Percentiles rank a stretch among this genome's conserved stretches.
These are phyloP conservation scores for Cladosporium colombiae DNA, from an alignment of 2,329 filamentous ascomycete species.

Conservation along the genomic window DNA sequence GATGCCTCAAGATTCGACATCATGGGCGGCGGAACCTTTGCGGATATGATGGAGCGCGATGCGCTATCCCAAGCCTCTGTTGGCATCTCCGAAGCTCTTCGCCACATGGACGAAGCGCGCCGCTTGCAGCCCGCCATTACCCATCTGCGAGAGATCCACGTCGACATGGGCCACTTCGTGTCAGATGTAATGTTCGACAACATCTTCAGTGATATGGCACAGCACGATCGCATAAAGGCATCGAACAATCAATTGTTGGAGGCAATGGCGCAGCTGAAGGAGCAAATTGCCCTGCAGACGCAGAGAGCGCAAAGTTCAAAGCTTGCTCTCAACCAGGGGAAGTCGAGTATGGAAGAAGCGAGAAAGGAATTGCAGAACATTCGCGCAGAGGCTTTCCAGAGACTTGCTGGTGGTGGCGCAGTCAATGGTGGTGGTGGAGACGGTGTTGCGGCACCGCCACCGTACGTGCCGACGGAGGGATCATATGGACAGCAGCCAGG, in stretches of 20 bases:
- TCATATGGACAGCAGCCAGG: background rate
- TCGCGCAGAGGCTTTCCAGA: conserved; percentile 35
- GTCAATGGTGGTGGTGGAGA: background rate
- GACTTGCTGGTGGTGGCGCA: conserved; percentile 21
- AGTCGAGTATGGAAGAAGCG: conserved; percentile 26
- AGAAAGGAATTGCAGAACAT: conserved; percentile 34
- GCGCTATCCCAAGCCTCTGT: conserved; percentile 41
- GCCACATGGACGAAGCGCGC: conserved; percentile 30
- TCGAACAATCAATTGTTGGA: conserved; percentile 28
- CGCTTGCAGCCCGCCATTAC: conserved; percentile 29
- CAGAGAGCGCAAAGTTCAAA: conserved; percentile 23
- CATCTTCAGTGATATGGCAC: conserved; percentile 34
- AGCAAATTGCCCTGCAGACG: conserved; percentile 27
- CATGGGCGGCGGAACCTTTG: conserved; percentile 52
- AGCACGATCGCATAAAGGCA: conserved; percentile 33
- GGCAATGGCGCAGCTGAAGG: conserved; percentile 27
- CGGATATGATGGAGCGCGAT: conserved; percentile 57
- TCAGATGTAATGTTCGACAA: conserved; percentile 37
- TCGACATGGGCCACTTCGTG: conserved; percentile 35
- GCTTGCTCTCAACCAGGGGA: conserved; percentile 25
- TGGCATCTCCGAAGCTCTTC: conserved; percentile 21
- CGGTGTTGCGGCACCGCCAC: background rate
- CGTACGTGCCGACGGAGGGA: background rate
- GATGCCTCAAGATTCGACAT: conserved; percentile 49
- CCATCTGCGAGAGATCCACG: conserved; percentile 26